phyloP scores from a whole-genome alignment of 352 stramenopile genomes.

The Pythium aphanidermatum region DNA sequence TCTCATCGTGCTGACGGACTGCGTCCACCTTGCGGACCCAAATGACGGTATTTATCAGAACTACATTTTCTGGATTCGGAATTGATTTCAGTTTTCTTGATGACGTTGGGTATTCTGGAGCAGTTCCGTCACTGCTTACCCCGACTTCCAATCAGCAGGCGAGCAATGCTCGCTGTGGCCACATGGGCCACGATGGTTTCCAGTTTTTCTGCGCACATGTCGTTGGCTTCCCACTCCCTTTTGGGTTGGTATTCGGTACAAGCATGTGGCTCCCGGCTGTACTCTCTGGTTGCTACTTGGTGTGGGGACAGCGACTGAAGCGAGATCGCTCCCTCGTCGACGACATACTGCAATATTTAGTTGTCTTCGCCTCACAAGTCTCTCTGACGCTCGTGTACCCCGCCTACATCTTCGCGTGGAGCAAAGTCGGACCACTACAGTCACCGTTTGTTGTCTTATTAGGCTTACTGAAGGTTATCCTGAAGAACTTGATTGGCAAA shows the following conservation, averaged over 20 bases:
- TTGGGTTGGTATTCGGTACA: conserved; percentile 20
- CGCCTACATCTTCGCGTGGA: conserved; percentile 33
- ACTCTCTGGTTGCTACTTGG: conserved; percentile 25
- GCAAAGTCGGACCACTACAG: conserved; percentile 11
- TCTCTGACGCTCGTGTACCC: conserved; percentile 34
- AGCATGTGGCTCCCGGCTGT: conserved; percentile 13
- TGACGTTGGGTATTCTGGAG: conserved; percentile 26
- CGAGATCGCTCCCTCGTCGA: background rate
- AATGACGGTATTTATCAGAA: conserved; percentile 24
- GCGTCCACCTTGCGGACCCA: conserved; percentile 3
- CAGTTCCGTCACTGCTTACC: conserved; percentile 22
- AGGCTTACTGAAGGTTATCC: conserved; percentile 32
- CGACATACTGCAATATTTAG: background rate
- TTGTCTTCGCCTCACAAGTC: conserved; percentile 30
- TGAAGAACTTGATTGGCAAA: conserved; percentile 31
- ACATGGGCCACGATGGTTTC: conserved; percentile 19
- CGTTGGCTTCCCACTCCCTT: conserved; percentile 42
- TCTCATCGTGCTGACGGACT: conserved; percentile 1
- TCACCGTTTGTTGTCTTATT: conserved; percentile 28
- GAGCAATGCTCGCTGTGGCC: conserved; percentile 2
- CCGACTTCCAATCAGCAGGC: conserved; percentile 7
- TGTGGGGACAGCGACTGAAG: background rate
- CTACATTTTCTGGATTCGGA: conserved; percentile 28
- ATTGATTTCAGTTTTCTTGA: conserved; percentile 22
- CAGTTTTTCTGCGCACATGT: conserved; percentile 20